These are phyloP conservation scores for Aspergillus caelatus DNA, from an alignment of 2,329 filamentous ascomycete genomes.

Conservation along the genomic window DNA sequence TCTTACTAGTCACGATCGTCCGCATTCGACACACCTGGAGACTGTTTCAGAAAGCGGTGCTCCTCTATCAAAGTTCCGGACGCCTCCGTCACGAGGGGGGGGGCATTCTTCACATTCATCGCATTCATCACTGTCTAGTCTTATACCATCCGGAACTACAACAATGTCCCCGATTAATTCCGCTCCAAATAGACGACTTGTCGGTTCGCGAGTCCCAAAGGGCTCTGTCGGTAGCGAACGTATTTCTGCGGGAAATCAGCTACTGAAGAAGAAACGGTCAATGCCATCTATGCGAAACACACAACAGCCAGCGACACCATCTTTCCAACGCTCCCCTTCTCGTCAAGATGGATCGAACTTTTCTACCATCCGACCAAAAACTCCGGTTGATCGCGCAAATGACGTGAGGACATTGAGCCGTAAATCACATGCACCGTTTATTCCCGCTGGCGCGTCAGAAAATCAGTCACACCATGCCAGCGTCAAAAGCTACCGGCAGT, in stretches of 20 bases:
- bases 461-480: conserved; percentile 77
- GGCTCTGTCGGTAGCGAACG: conserved; percentile 47
- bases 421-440: conserved; percentile 71
- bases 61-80: conserved; percentile 63
- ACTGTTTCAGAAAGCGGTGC: conserved; percentile 89
- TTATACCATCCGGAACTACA: conserved; percentile 63
- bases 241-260: conserved; percentile 56
- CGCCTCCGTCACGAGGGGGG: conserved; percentile 68
- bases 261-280: conserved; percentile 63
- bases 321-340: conserved; percentile 38
- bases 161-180: conserved; percentile 60
- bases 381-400: conserved; percentile 64
- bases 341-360: conserved; percentile 40
- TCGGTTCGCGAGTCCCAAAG: conserved; percentile 48
- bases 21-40: conserved; percentile 74
- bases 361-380: conserved; percentile 62
- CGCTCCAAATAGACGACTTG: conserved; percentile 64
- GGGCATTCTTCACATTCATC: conserved; percentile 70
- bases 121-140: conserved; percentile 68
- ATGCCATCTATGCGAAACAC: conserved; percentile 59
- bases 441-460: conserved; percentile 74
- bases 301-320: conserved; percentile 32
- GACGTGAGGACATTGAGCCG: conserved; percentile 50
- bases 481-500: conserved; percentile 69
- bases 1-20: conserved; percentile 70